Evolutionary conservation across 257 asterid genomes (phyloP), one percentile per base, ranked within the genome.

Genomic region (Coffea canephora): DNA sequence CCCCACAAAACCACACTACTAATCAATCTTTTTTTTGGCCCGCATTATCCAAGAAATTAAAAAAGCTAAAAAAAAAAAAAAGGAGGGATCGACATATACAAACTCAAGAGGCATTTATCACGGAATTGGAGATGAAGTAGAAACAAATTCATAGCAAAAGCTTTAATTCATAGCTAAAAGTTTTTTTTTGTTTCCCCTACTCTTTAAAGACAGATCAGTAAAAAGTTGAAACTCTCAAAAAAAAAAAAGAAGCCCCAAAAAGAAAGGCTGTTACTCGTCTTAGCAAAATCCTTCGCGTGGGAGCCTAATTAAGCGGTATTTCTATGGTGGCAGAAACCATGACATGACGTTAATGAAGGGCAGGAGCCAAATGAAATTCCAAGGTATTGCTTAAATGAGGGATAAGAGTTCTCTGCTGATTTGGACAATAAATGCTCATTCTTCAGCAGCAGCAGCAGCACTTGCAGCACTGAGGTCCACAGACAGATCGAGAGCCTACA

Each of bases 401-500:
- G 50, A 46, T 46, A 46, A 3, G 69, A 64, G 19, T 34, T 21
- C n/a, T 0, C 27, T 19, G 1, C 3, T 41, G 18, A 55, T n/a
- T 70, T 2, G 31, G 8, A 57, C 52, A 52, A 52, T 19, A 6
- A 48, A 15, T 15, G 52, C 12, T 62, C 71, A 25, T 89, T 83
- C 90, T 87, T 89, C 89, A 80, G 89, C 92, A 77, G 82, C 89
- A 78, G 89, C 86, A 50, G 97, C 86, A 50, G 97, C 97, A 80
- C 97, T 91, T 67, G 99, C 99, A 85, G 98, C 94, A 86, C 93
- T 93, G 82, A 95, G 84, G 83, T 95, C 98, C 87, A 95, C 99
- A 0, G 99, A 90, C 77, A 95, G 84, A 84, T 95, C 96, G n/a
- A 95, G 89, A 62, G 85, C 93, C 99, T 95, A 76, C 21, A 80